phyloP scores from a whole-genome alignment of 1,284 basidiomycete genomes.

The Pyrrhoderma noxium region DNA sequence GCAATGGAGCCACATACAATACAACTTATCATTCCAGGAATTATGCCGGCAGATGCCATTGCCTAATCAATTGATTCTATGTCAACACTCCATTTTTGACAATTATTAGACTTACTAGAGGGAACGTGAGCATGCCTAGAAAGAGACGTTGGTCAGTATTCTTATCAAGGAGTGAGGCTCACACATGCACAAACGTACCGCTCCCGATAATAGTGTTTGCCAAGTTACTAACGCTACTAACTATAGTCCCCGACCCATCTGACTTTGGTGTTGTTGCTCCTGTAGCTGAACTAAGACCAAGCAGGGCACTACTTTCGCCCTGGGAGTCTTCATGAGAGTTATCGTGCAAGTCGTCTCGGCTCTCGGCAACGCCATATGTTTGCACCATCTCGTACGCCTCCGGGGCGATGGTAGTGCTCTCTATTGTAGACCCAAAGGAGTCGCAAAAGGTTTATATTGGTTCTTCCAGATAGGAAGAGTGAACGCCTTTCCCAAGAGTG shows the following conservation, averaged over 20 bases:
- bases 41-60: slow-evolving; percentile 77
- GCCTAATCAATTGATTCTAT: slow-evolving; percentile 41
- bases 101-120: slow-evolving; percentile 42
- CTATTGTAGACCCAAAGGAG: not conserved
- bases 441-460: no score
- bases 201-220: slow-evolving; percentile 86
- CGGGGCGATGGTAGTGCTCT: not conserved
- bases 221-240: slow-evolving; percentile 69
- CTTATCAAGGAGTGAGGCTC: slow-evolving; percentile 1
- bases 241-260: slow-evolving; percentile 60
- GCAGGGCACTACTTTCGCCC: slow-evolving; percentile 41
- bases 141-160: slow-evolving; percentile 8
- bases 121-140: slow-evolving; percentile 77
- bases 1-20: slow-evolving; percentile 78
- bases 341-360: slow-evolving; percentile 8
- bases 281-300: slow-evolving; percentile 36
- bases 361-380: slow-evolving; percentile 47
- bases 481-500: no score
- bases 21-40: slow-evolving; percentile 86
- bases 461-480: no score
- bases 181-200: slow-evolving; percentile 56
- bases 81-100: slow-evolving; percentile 2
- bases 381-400: slow-evolving; percentile 46
- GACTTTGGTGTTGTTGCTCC: slow-evolving; percentile 26
- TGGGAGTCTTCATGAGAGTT: slow-evolving; percentile 2